Percentiles rank a stretch among this genome's conserved stretches.
These are phyloP conservation scores for Solanum clarkiae DNA, from an alignment of 257 asterid genomes.

Conservation along the genomic window DNA sequence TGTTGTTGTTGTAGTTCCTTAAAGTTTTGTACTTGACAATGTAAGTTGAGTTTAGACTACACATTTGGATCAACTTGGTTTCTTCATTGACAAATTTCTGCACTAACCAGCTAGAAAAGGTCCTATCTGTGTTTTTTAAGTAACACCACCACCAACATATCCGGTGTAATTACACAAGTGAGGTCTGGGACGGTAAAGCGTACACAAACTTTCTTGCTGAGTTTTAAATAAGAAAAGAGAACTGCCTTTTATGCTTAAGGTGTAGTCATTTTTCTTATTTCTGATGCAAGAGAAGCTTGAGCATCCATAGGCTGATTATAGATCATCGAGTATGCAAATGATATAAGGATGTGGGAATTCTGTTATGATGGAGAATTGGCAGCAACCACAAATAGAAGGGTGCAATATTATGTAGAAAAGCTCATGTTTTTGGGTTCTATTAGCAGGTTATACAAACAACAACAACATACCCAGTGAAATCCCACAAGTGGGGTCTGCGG, in stretches of 20 bases:
- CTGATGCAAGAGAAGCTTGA: background rate
- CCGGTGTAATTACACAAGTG: background rate
- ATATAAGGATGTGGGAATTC: background rate
- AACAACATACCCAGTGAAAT: no score
- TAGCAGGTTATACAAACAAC: background rate
- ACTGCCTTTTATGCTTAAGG: background rate
- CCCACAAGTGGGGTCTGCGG: no score
- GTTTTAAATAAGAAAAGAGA: background rate
- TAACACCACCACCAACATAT: background rate
- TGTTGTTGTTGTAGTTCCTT: background rate
- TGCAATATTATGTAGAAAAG: background rate
- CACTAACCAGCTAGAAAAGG: background rate
- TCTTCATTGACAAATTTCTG: background rate
- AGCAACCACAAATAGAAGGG: background rate
- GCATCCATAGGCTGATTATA: background rate
- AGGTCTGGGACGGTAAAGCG: background rate
- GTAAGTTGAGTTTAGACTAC: background rate
- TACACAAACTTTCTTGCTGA: background rate
- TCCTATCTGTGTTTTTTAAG: background rate
- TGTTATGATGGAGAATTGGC: background rate
- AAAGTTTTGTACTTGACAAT: background rate
- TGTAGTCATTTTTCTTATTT: background rate
- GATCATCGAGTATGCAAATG: background rate
- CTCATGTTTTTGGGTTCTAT: background rate
- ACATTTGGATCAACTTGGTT: background rate